Evolutionary conservation across 164 flowering plant genomes (phyloP), one percentile per base, ranked within the genome.

Genomic region (Buxus sempervirens): DNA sequence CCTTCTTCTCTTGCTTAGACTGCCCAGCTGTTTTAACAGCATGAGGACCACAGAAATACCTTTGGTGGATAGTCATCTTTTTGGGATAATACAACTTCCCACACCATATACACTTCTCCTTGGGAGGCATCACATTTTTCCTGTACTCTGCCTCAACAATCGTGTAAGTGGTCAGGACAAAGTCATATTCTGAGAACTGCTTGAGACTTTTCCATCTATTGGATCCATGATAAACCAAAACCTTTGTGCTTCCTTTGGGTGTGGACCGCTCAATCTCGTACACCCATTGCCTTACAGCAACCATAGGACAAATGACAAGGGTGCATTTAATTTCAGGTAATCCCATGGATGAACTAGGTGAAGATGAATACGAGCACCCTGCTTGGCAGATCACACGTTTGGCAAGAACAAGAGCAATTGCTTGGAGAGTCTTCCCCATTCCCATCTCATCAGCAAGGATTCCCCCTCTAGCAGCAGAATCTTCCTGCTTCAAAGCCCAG

Each of bases 361-460:
- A 59, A 16, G 72, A 64, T 28, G 79, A 64, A 9, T 60, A 21
- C 54, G 98, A 3, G 74, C 54, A 36, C 60, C 69, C 23, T 32
- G 65, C 58, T 28, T 38, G 72, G 16, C 6, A 18, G 45, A 79
- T 28, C 60, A 73, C 79, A 9, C 92, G 80, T 75, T 84, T 81
- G 61, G 91, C 84, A 73, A 93, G 90, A 69, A 96, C 97, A 36
- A 96, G 97, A 0, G 98, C 91, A 72, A 96, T 91, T 18, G 98
- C 99, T 78, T 93, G 98, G 38, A 88, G 75, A 38, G 98, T 96
- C 83, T 93, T 96, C 16, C 99, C 98, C 99, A 96, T 93, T 20
- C 99, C 99, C 98, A 96, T 96, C 76, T 93, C 99, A 77, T 96
- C 99, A 12, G 98, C 99, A 76, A 96, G 96, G 54, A 96, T 93